Evolutionary conservation across 2,329 filamentous ascomycete species (phyloP), one percentile per base, ranked within the genome.

Genomic region (Microsporum ferrugineum): DNA sequence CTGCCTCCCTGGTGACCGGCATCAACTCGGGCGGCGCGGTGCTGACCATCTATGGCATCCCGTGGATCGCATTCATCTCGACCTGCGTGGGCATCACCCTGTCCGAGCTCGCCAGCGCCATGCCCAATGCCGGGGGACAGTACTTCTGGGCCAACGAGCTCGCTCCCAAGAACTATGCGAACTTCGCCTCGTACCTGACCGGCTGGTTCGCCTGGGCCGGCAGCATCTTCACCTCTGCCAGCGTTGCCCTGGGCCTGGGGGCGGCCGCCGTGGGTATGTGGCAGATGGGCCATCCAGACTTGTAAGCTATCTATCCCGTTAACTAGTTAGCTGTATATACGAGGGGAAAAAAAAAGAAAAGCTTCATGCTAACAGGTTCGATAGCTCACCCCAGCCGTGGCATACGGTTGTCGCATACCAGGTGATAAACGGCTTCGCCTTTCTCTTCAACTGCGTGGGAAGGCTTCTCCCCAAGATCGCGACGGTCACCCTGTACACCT

Each of bases 131-230:
- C 4, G 79, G 78, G 29, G 79, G 79, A 0, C 77, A 80, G 66
- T 81, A 80, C 65, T 80, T 79, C 64, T 80, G 78, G 78, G 76
- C 78, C 1, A 77, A 75, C 59, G 74, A 78, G 61, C 66, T 81
- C 63, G 77, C 78, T 1, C 77, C 78, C 2, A 75, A 70, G 64
- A 74, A 70, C 61, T 79, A 73, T 62, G 73, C 76, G 1, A 76
- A 76, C 33, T 73, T 79, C 60, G 72, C 74, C 4, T 77, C 75
- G 10, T 81, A 80, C 60, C 59, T 78, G 57, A 79, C 77, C 1
- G 79, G 78, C 8, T 81, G 77, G 74, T 75, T 82, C 62, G 78
- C 78, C 1, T 82, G 79, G 75, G 77, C 79, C n/a, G 80, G 79
- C 14, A 74, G 76, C 27, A 76, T 83, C 60, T 82, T 82, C 63